Evolutionary conservation across 495 filamentous ascomycete genomes (phyloP).

Genomic region (Xylaria longipes): DNA sequence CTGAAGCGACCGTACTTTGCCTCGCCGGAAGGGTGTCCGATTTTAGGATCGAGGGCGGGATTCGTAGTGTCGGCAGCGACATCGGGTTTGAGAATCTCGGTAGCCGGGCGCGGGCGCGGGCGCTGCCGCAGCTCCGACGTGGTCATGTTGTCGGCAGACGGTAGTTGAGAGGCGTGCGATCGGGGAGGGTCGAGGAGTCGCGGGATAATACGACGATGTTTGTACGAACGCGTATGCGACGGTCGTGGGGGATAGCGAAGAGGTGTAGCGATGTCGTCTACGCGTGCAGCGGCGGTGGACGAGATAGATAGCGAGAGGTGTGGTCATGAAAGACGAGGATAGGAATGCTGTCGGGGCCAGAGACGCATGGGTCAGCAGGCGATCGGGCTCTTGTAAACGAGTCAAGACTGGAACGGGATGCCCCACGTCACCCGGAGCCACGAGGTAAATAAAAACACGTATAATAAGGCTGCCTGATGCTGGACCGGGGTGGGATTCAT

Average conservation of each 20-base stretch:
- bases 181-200: too few relatives aligned
- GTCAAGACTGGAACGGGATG: neutral
- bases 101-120: slow-evolving; percentile 39
- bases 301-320: neutral
- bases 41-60: slow-evolving; percentile 31
- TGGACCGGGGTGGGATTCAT: neutral
- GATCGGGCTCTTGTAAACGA: neutral
- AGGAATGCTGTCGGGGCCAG: neutral
- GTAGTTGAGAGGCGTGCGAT: neutral
- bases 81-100: slow-evolving; percentile 25
- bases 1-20: slow-evolving; percentile 71
- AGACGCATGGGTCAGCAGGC: slow-evolving; percentile 1
- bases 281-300: neutral
- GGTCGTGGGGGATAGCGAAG: neutral
- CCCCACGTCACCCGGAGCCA: slow-evolving; percentile 5
- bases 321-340: neutral
- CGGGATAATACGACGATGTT: neutral
- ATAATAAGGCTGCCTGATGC: slow-evolving; percentile 12
- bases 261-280: neutral
- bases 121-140: slow-evolving; percentile 52
- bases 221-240: neutral
- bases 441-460: neutral
- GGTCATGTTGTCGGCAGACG: slow-evolving; percentile 42
- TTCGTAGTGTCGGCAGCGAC: slow-evolving; percentile 44
- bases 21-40: slow-evolving; percentile 65